Conservation (phyloP, 805 yeast genomes). For the Blastobotrys americana region DNA sequence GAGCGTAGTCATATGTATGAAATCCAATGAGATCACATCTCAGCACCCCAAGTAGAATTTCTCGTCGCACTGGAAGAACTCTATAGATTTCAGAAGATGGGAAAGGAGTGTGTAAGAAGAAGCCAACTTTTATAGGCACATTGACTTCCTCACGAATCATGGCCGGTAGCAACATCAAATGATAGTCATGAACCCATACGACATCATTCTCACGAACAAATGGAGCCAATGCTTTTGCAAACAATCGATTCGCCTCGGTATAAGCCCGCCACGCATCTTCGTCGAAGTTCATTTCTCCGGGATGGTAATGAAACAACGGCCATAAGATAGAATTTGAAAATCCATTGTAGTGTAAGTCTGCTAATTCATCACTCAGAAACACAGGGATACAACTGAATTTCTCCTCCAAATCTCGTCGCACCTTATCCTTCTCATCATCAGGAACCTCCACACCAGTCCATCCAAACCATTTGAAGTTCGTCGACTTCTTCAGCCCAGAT, state of each 20-base stretch:
- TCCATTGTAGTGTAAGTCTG: slow-evolving; percentile 95
- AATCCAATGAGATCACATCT: slow-evolving; percentile 94
- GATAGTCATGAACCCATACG: slow-evolving; percentile 98
- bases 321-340: slow-evolving; percentile 90
- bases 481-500: slow-evolving; percentile 77
- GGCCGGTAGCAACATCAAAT: slow-evolving; percentile 88
- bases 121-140: slow-evolving; percentile 59
- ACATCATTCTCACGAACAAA: slow-evolving; percentile 75
- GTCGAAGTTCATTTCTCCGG: slow-evolving; percentile 98
- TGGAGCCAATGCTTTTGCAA: slow-evolving; percentile 65
- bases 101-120: slow-evolving; percentile 95
- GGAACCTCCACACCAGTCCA: slow-evolving; percentile 96
- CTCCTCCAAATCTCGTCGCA: slow-evolving; percentile 59
- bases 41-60: slow-evolving; percentile 82
- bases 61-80: slow-evolving; percentile 90
- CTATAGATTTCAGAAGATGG: slow-evolving; percentile 96
- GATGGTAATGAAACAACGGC: slow-evolving; percentile 98
- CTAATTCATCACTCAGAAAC: slow-evolving; percentile 78
- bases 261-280: slow-evolving; percentile 98
- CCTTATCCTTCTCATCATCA: slow-evolving; percentile 59
- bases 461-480: slow-evolving; percentile 93
- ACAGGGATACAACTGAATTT: slow-evolving; percentile 89
- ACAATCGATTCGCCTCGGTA: slow-evolving; percentile 79
- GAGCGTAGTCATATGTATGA: slow-evolving; percentile 97
- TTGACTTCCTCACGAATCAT: slow-evolving; percentile 61